Conservation (phyloP, 2,329 filamentous ascomycete genomes). For the Aspergillus phoenicis region DNA sequence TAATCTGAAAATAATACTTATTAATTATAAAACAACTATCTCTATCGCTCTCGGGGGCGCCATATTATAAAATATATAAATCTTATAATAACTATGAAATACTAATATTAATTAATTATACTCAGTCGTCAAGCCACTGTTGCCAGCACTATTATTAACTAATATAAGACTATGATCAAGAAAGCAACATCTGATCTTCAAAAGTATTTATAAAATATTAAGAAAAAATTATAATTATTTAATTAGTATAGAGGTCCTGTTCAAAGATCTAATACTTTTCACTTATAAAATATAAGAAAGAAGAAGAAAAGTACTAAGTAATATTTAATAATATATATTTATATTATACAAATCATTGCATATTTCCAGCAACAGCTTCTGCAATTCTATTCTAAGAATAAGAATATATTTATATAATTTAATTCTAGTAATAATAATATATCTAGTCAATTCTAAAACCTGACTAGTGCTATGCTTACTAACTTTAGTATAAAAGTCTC, state of each 20-base stretch:
- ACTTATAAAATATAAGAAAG: conserved; percentile 29
- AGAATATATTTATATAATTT: not conserved
- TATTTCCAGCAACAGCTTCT: conserved; percentile 20
- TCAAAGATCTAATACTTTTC: not conserved
- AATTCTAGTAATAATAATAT: not conserved
- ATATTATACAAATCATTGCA: conserved; percentile 37
- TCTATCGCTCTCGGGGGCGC: conserved; percentile 30
- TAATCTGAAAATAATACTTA: conserved; percentile 24
- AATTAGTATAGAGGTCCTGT: not conserved
- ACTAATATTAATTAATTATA: not conserved
- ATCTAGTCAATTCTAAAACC: not conserved
- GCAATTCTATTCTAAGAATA: not conserved
- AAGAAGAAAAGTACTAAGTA: conserved; percentile 39
- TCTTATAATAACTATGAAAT: not conserved
- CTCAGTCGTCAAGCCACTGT: conserved; percentile 23
- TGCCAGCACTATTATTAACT: conserved; percentile 28
- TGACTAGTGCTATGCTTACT: conserved; percentile 6
- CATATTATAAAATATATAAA: conserved; percentile 27
- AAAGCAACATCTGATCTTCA: conserved; percentile 39
- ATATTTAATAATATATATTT: conserved; percentile 38
- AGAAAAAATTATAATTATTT: conserved; percentile 31
- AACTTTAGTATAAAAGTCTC: conserved; percentile 25
- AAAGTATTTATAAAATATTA: conserved; percentile 34
- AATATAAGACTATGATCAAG: conserved; percentile 38
- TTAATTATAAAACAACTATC: conserved; percentile 30